A percentile compares a stretch with the other conserved stretches of the same genome.
phyloP scores from a whole-genome alignment of 345 rosid genomes.

The Eucalyptus camaldulensis region DNA sequence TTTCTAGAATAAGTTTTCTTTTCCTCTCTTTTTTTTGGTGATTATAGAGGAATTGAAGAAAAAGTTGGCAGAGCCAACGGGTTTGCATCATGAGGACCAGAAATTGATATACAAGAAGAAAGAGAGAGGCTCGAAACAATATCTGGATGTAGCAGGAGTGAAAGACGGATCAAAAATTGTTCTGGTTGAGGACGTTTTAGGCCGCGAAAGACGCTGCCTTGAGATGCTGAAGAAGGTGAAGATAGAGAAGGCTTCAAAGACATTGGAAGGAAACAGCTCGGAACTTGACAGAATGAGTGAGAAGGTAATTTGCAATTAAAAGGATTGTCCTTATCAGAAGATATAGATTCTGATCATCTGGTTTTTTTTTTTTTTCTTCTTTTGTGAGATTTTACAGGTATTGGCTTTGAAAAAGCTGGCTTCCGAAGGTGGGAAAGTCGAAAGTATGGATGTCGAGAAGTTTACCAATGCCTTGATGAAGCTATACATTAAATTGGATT shows the following conservation, averaged over 20 bases:
- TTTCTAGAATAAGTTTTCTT: background rate
- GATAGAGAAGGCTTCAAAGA: conserved; percentile 36
- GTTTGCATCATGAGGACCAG: conserved; percentile 41
- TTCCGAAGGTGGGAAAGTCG: conserved; percentile 16
- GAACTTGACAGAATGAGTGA: conserved; percentile 23
- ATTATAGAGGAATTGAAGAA: conserved; percentile 52
- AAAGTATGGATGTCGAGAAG: conserved; percentile 17
- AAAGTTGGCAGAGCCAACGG: conserved; percentile 28
- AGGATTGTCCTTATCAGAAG: background rate
- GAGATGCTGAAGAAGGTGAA: conserved; percentile 32
- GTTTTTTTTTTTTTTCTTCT: background rate
- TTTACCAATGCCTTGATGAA: conserved; percentile 33
- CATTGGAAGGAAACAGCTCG: conserved; percentile 24
- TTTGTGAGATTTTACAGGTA: conserved; percentile 5
- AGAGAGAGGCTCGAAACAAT: conserved; percentile 47
- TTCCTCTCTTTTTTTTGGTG: background rate
- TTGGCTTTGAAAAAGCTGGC: conserved; percentile 16
- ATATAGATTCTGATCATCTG: background rate
- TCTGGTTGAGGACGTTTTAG: conserved; percentile 33
- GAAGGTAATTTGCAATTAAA: conserved; percentile 8
- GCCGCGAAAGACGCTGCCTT: conserved; percentile 30
- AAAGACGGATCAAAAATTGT: conserved; percentile 41
- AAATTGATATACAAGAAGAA: conserved; percentile 41
- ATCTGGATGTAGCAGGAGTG: conserved; percentile 33
- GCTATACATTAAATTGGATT: conserved; percentile 34